Conservation (phyloP, 2,329 filamentous ascomycete species). For the Didymella segeticola region DNA sequence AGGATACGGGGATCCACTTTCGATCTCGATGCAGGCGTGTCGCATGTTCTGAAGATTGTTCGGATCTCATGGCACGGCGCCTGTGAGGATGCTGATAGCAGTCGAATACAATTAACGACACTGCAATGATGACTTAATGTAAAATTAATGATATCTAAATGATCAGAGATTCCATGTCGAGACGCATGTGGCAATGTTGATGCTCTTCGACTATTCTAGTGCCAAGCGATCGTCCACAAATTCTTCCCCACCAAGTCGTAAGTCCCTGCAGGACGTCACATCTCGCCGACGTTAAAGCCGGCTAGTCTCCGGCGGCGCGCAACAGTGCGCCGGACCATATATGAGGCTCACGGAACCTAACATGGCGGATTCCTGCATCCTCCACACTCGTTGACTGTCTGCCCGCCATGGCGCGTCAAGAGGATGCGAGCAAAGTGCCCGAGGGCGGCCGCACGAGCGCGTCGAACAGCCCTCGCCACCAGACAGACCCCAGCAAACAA, state of each 20-base stretch:
- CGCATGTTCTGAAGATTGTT: too few relatives aligned
- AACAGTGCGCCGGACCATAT: neutral
- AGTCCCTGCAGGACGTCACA: constrained; percentile 6
- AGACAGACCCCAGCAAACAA: constrained; percentile 19
- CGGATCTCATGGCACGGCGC: too few relatives aligned
- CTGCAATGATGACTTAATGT: too few relatives aligned
- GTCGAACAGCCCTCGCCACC: constrained; percentile 26
- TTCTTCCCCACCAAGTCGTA: constrained; percentile 11
- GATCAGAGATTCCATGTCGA: too few relatives aligned
- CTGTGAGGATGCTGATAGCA: too few relatives aligned
- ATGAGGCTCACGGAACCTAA: constrained; percentile 3
- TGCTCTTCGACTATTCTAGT: too few relatives aligned
- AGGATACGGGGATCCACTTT: constrained; percentile 1
- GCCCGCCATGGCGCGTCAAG: constrained; percentile 22
- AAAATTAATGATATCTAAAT: too few relatives aligned
- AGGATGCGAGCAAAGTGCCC: constrained; percentile 28
- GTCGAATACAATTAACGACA: too few relatives aligned
- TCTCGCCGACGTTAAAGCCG: constrained; percentile 5
- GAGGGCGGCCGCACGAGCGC: constrained; percentile 23
- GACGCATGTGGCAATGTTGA: too few relatives aligned
- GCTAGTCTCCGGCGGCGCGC: constrained; percentile 10
- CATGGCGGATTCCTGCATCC: neutral
- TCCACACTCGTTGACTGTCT: neutral
- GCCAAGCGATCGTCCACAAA: constrained; percentile 5
- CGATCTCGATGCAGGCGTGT: neutral